Percentiles rank a stretch among this genome's conserved stretches.
Evolutionary conservation across 257 asterid species (phyloP).

Genomic region (Solanum gracilifrons): DNA sequence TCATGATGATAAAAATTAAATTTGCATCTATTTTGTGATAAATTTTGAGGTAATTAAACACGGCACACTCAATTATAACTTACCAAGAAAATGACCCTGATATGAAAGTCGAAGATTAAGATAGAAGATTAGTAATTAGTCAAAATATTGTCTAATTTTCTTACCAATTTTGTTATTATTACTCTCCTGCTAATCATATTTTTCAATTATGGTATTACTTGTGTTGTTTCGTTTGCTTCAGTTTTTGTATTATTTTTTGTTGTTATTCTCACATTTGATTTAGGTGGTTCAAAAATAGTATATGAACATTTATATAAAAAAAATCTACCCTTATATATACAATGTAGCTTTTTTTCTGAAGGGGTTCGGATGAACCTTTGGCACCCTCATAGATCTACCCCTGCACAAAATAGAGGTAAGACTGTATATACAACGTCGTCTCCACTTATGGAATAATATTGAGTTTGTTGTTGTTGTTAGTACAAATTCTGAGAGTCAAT

Average conservation of each 20-base stretch:
- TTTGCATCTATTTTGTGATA: background rate
- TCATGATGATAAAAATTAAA: background rate
- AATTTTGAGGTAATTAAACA: background rate
- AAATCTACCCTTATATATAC: no score
- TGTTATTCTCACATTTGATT: background rate
- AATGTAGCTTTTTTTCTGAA: accelerated
- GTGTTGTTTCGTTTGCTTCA: background rate
- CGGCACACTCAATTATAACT: background rate
- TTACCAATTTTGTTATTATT: background rate
- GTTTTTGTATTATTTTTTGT: no score
- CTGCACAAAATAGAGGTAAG: background rate
- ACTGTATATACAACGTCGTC: background rate
- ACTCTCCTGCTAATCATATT: background rate
- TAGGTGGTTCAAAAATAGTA: background rate
- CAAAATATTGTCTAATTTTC: no score
- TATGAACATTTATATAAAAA: background rate
- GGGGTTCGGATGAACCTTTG: background rate
- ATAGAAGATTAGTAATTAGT: background rate
- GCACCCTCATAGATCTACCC: background rate
- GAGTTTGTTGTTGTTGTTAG: background rate
- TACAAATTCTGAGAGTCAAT: background rate
- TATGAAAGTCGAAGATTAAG: no score
- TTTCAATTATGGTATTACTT: background rate
- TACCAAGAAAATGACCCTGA: background rate
- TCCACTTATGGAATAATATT: no score